Evolutionary conservation across 164 flowering plant species (phyloP), one percentile per base, ranked within the genome.

Genomic region (Umbilicus rupestris): DNA sequence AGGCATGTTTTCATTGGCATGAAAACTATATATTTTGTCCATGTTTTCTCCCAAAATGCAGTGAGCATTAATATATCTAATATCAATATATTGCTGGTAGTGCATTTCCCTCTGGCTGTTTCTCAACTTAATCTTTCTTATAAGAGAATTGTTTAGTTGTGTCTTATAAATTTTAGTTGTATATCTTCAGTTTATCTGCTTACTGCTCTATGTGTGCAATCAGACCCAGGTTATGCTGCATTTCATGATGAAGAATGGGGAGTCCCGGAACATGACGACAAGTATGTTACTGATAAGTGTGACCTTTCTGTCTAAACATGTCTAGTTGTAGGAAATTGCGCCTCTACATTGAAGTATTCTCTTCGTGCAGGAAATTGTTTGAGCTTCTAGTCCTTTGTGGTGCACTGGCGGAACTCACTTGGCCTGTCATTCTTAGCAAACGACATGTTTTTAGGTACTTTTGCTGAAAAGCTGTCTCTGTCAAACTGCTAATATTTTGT

Each of bases 241-340:
- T 81, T 80, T 74, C 84, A 83, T 62, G 83, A 80, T 65, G 78
- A 80, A 73, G 86, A 82, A 73, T 82, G 85, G 85, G 85, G 85
- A 67, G 75, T 82, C 67, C 82, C 83, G 8, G 79, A 78, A 12
- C 86, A 83, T 41, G 83, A 79, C 73, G 86, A 83, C 74, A 80
- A 72, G 86, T 82, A 78, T 50, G 86, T 73, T 26, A 57, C 45
- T 37, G 33, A 39, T 33, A n/a, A 22, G 39, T 22, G 20, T 66
- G 39, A 24, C 20, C 28, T 31, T n/a, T 28, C 5, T 39, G 28
- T 65, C 39, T 39, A 14, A 22, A 45, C 46, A 16, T 47, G 9
- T n/a, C n/a, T n/a, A n/a, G n/a, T 29, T 31, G 26, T 47, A 7
- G 20, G 5, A 50, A 10, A 9, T 49, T 65, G 57, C 24, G 14